phyloP scores from a whole-genome alignment of 2,329 filamentous ascomycete genomes.

The Coniella vitis region DNA sequence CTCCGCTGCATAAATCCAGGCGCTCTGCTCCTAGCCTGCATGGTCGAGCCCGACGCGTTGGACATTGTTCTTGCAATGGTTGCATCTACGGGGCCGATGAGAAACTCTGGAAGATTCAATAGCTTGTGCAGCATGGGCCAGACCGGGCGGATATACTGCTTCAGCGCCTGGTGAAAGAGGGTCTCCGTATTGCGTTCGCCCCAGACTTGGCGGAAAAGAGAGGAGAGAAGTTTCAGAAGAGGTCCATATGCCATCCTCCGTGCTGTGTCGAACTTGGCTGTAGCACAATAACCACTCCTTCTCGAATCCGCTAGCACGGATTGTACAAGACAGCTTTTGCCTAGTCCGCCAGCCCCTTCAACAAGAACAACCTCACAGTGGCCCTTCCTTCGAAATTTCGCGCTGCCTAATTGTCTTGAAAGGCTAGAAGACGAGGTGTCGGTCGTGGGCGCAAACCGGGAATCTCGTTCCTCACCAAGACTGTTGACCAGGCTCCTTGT shows the following conservation, averaged over 20 bases:
- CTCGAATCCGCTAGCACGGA: conserved; percentile 55
- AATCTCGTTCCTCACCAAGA: conserved; percentile 33
- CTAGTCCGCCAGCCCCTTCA: conserved; percentile 56
- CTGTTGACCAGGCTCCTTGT: conserved; percentile 40
- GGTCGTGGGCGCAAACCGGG: conserved; percentile 33
- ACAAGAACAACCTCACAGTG: conserved; percentile 59
- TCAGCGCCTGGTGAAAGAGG: conserved; percentile 53
- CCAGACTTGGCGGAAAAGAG: conserved; percentile 61
- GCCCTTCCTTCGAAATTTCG: conserved; percentile 53
- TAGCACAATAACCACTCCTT: conserved; percentile 57
- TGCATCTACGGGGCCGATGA: conserved; percentile 45
- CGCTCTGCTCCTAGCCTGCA: conserved; percentile 19
- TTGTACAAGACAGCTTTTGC: conserved; percentile 59
- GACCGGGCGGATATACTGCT: conserved; percentile 55
- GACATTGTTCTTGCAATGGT: conserved; percentile 30
- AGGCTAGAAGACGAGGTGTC: conserved; percentile 43
- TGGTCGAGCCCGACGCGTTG: conserved; percentile 27
- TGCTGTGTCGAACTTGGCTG: conserved; percentile 59
- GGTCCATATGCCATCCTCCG: conserved; percentile 56
- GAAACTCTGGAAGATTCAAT: conserved; percentile 62
- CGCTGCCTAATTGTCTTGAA: conserved; percentile 46
- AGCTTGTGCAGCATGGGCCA: conserved; percentile 59
- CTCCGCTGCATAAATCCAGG: conserved; percentile 31
- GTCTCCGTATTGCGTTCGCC: conserved; percentile 61
- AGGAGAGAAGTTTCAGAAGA: conserved; percentile 57